Percentiles rank a stretch among this genome's conserved stretches.
phyloP scores from a whole-genome alignment of 768 basidiomycete species.

The Dioszegia crocea region DNA sequence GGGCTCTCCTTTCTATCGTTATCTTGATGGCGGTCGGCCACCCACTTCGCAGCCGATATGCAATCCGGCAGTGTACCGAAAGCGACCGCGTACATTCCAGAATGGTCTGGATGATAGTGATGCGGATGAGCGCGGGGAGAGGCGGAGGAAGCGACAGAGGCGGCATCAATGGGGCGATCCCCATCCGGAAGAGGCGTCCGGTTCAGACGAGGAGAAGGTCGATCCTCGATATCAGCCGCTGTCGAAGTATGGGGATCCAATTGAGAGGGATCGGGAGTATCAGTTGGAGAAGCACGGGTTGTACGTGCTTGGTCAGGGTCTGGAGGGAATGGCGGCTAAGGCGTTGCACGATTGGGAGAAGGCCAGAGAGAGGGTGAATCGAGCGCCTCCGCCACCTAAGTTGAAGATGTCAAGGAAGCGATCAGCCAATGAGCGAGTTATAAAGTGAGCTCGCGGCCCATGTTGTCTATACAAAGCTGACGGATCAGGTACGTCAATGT shows the following conservation, averaged over 20 bases:
- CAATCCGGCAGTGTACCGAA: not conserved
- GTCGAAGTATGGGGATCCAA: not conserved
- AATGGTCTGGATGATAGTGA: not conserved
- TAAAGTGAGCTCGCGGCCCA: not conserved
- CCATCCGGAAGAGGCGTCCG: too few species aligned
- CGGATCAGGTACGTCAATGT: not conserved
- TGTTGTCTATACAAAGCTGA: not conserved
- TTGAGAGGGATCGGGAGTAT: not conserved
- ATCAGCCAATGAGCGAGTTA: not conserved
- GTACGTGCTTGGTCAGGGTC: not conserved
- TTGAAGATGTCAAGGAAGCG: conserved; percentile 4
- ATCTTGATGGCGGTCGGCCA: too few species aligned
- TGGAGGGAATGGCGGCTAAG: not conserved
- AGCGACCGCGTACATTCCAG: not conserved
- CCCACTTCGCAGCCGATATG: too few species aligned
- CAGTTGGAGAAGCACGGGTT: not conserved
- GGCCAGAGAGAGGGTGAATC: not conserved
- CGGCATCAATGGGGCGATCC: not conserved
- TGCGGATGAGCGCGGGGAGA: not conserved
- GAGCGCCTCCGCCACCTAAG: not conserved
- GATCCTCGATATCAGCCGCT: not conserved
- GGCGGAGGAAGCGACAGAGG: not conserved
- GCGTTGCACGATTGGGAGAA: not conserved
- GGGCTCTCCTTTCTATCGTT: too few species aligned
- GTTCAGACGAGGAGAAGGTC: not conserved